Base-by-base conservation (phyloP, 257 asterid genomes). In the Henckelia pumila region DNA sequence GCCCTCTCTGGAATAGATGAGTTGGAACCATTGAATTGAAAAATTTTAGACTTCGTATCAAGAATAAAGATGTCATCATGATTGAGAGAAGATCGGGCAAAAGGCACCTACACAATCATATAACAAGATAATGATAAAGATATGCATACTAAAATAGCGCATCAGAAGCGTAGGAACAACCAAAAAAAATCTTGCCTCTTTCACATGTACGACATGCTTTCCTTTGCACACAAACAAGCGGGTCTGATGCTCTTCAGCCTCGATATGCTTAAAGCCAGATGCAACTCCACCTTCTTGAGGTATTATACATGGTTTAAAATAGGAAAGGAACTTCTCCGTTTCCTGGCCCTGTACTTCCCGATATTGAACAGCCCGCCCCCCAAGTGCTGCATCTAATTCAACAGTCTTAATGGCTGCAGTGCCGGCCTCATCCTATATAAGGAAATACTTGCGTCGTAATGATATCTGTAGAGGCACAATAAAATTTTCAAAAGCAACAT, bases 1-100 rank as follows among this genome's bases (percentile, higher is more conserved):
- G 99, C 99, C 76, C 99, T 86, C 89, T 95, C 99, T 91, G 91
- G 99, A 84, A 95, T 95, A 72, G 84, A 87, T 61, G 99, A 95
- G 79, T 95, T 91, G 76, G 92, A 89, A 71, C 99, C 98, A 77
- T 87, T 95, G 77, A 95, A 95, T 78, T 95, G 99, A 71, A 91
- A 95, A 49, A 95, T 83, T 78, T 91, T 95, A 37, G 89, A 86
- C 78, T 78, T 83, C 14, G 99, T 95, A 73, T 95, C 97, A n/a
- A 95, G 94, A 75, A 95, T 81, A 79, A 95, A 91, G 64, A 91
- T 91, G 77, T 95, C 97, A 56, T 95, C 99, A 47, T 95, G 99
- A 80, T 85, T 95, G 84, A 91, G 95, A 73, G 99, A 83, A 71
- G 98, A 85, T 64, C 99, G 91, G 72, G 92, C 96, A 79, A 87